Conservation (phyloP, 1,139 yeast genomes). For the Entelexis sorbosivorans region DNA sequence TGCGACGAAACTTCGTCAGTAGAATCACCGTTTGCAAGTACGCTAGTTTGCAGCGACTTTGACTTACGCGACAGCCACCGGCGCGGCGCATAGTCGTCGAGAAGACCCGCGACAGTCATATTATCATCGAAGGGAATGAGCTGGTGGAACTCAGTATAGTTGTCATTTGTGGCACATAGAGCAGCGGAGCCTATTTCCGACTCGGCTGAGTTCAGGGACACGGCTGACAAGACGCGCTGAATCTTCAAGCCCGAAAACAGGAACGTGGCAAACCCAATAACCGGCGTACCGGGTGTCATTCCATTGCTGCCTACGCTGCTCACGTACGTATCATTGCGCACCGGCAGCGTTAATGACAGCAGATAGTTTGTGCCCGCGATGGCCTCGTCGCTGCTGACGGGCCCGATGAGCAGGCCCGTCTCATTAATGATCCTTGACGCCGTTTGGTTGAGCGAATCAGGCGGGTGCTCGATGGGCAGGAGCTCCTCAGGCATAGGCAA, state of each 20-base stretch:
- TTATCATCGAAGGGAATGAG: conserved; percentile 22
- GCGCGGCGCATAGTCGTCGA: neutral
- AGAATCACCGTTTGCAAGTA: neutral
- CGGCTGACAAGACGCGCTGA: conserved; percentile 15
- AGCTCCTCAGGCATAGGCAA: conserved; percentile 11
- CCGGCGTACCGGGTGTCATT: neutral
- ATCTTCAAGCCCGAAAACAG: conserved; percentile 14
- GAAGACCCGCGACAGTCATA: neutral
- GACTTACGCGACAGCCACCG: neutral
- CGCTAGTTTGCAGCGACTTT: neutral
- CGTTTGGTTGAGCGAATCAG: neutral
- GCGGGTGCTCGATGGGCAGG: conserved; percentile 11
- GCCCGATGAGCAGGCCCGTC: conserved; percentile 17
- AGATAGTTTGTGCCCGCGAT: conserved; percentile 9
- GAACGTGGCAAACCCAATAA: conserved; percentile 21
- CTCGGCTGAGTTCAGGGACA: conserved; percentile 11
- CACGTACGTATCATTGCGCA: neutral
- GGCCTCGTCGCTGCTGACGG: neutral
- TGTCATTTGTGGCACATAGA: conserved; percentile 13
- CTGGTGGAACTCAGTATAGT: conserved; percentile 13
- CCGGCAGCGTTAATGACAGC: conserved; percentile 15
- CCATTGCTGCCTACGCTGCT: neutral
- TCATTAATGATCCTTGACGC: neutral
- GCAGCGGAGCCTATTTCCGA: conserved; percentile 20
- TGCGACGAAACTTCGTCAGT: neutral